These are phyloP conservation scores for Moesziomyces globuligerus DNA, from an alignment of 1,284 basidiomycete species.

Conservation along the genomic window DNA sequence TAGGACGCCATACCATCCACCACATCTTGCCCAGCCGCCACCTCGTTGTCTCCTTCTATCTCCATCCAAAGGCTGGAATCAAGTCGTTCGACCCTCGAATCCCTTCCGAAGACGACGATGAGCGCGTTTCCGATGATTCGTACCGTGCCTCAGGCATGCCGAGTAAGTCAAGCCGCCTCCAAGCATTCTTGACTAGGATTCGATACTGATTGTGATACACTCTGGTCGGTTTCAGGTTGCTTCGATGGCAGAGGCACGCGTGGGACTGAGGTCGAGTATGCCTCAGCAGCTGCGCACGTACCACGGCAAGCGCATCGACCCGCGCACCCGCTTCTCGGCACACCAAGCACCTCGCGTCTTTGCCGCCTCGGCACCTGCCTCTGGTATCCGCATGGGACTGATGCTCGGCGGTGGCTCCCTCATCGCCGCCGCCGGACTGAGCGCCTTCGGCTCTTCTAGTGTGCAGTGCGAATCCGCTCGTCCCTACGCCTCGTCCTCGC, in stretches of 20 bases:
- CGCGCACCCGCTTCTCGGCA: constrained; percentile 12
- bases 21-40: background rate
- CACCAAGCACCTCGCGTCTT: constrained; percentile 9
- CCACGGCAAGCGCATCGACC: constrained; percentile 36
- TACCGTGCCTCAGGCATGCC: constrained; percentile 24
- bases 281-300: constrained; percentile 35
- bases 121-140: constrained; percentile 32
- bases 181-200: no score
- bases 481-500: constrained; percentile 22
- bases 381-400: constrained; percentile 14
- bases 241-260: constrained; percentile 28
- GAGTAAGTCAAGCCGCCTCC: constrained; percentile 9
- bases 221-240: constrained; percentile 9
- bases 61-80: no score
- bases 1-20: no score
- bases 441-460: constrained; percentile 10
- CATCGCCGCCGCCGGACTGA: constrained; percentile 23
- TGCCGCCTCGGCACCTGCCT: constrained; percentile 14
- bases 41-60: background rate
- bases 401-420: constrained; percentile 35
- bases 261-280: constrained; percentile 27
- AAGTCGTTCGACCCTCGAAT: no score
- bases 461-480: constrained; percentile 32
- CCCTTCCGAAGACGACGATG: no score
- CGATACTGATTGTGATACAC: background rate